A percentile compares a stretch with the other conserved stretches of the same genome.
Evolutionary conservation across 345 rosid genomes (phyloP).

Genomic region (Euphorbia tirucalli): DNA sequence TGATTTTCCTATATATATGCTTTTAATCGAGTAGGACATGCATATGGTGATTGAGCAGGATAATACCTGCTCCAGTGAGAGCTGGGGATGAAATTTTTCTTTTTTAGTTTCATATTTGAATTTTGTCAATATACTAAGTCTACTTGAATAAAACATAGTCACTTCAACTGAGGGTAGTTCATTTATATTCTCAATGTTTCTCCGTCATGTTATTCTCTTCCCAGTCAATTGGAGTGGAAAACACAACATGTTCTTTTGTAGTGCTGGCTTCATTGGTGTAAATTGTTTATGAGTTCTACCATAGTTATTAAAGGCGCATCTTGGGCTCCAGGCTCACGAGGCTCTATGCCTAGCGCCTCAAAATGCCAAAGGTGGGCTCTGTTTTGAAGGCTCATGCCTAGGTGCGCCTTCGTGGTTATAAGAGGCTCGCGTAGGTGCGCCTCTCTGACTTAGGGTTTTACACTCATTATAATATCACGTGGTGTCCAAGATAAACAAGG

Average conservation of each 20-base stretch:
- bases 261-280: background rate
- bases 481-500: too few relatives aligned
- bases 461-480: too few relatives aligned
- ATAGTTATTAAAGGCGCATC: too few relatives aligned
- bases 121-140: background rate
- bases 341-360: too few relatives aligned
- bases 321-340: too few relatives aligned
- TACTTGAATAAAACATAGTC: background rate
- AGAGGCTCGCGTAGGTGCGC: too few relatives aligned
- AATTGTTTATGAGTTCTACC: background rate
- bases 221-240: background rate
- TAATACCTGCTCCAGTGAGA: background rate
- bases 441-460: too few relatives aligned
- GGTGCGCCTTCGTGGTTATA: too few relatives aligned
- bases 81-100: background rate
- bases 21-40: background rate
- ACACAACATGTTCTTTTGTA: background rate
- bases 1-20: background rate
- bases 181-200: background rate
- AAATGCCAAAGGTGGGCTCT: too few relatives aligned
- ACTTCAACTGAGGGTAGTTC: background rate
- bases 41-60: background rate
- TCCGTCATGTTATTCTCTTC: background rate
- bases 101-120: background rate
- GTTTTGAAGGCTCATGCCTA: too few relatives aligned